These are phyloP conservation scores for Citrullus colocynthis DNA, from an alignment of 306 rosid species.

Conservation along the genomic window DNA sequence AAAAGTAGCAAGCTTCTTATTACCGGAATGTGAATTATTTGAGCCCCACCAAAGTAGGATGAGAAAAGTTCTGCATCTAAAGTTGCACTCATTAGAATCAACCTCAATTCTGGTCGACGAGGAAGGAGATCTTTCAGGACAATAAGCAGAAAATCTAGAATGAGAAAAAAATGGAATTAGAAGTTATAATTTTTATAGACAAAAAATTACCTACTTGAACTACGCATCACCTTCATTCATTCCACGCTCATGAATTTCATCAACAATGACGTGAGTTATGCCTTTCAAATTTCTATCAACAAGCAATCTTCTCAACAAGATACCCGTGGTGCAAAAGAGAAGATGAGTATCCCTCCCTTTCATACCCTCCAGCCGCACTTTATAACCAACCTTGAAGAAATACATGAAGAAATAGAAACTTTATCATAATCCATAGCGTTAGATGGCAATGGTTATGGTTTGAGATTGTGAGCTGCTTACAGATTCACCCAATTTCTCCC, in stretches of 20 bases:
- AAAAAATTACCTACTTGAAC: slow-evolving; percentile 14
- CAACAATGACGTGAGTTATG: slow-evolving; percentile 86
- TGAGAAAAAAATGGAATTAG: slow-evolving; percentile 16
- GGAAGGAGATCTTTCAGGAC: slow-evolving; percentile 92
- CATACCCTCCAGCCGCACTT: slow-evolving; percentile 93
- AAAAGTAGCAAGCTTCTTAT: slow-evolving; percentile 3
- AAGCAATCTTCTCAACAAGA: slow-evolving; percentile 83
- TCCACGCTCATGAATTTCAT: slow-evolving; percentile 99
- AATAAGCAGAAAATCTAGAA: slow-evolving; percentile 90
- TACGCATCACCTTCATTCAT: slow-evolving; percentile 82
- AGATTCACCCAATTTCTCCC: slow-evolving; percentile 92
- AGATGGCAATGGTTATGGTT: not conserved
- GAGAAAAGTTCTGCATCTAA: slow-evolving; percentile 87
- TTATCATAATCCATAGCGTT: slow-evolving; percentile 7
- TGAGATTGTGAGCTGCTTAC: slow-evolving; percentile 40
- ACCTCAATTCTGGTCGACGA: slow-evolving; percentile 65
- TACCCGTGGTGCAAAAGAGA: slow-evolving; percentile 96
- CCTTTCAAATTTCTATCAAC: slow-evolving; percentile 79
- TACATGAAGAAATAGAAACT: slow-evolving; percentile 8
- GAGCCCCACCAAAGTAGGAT: slow-evolving; percentile 62
- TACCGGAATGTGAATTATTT: slow-evolving; percentile 54
- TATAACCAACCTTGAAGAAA: slow-evolving; percentile 70
- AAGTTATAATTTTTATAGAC: slow-evolving; percentile 13
- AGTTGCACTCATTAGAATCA: slow-evolving; percentile 96
- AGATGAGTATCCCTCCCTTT: slow-evolving; percentile 86